Percentiles rank a stretch among this genome's conserved stretches.
These are phyloP conservation scores for Pestalotiopsis sp. DNA, from an alignment of 2,329 filamentous ascomycete species.

Conservation along the genomic window DNA sequence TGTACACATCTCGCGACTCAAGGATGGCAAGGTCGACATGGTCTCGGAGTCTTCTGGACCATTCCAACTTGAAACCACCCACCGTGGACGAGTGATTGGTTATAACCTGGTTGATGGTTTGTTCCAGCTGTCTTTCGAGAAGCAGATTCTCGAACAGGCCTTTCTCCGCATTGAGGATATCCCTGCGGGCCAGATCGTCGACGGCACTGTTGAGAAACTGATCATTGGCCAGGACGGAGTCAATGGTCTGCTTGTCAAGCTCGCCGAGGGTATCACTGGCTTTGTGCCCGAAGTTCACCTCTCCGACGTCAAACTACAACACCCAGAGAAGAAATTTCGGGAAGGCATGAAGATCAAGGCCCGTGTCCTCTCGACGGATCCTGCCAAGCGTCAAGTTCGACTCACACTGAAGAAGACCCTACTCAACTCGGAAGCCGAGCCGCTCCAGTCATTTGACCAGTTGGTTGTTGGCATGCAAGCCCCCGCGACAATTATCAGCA, in stretches of 20 bases:
- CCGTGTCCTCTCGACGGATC: constrained; percentile 79
- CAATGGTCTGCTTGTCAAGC: constrained; percentile 77
- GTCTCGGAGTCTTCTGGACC: constrained; percentile 76
- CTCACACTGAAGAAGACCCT: constrained; percentile 94
- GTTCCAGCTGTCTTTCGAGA: constrained; percentile 83
- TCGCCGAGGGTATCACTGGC: constrained; percentile 87
- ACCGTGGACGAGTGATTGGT: constrained; percentile 80
- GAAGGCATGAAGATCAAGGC: constrained; percentile 84
- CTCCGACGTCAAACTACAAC: constrained; percentile 82
- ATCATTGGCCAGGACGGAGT: constrained; percentile 78
- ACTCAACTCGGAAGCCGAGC: constrained; percentile 82
- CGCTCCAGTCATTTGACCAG: constrained; percentile 77
- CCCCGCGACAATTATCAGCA: constrained; percentile 83
- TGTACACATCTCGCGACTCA: constrained; percentile 90
- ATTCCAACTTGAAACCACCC: constrained; percentile 76
- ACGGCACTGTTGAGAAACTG: constrained; percentile 83
- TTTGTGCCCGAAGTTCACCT: constrained; percentile 87
- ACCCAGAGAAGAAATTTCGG: constrained; percentile 95
- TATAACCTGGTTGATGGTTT: constrained; percentile 88
- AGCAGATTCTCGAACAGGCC: constrained; percentile 79
- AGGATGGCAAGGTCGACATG: constrained; percentile 86
- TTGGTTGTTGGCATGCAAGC: constrained; percentile 76
- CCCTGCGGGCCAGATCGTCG: constrained; percentile 76
- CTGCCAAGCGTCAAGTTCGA: constrained; percentile 75
- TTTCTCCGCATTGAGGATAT: constrained; percentile 94